Conservation (phyloP, 805 yeast genomes). For the Hemisphaericaspora nanyangensis region DNA sequence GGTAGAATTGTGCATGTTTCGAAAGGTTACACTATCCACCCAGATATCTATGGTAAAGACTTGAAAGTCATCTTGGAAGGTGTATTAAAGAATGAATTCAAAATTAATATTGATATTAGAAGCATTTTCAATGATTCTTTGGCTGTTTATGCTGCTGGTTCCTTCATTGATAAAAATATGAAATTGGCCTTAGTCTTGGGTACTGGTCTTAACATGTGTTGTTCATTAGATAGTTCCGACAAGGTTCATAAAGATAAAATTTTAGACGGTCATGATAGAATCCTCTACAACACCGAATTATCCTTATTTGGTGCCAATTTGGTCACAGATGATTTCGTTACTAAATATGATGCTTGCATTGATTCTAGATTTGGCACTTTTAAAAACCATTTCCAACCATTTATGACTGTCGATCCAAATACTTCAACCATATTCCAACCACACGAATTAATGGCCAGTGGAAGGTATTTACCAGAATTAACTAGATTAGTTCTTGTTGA, state of each 20-base stretch:
- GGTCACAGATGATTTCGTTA: slow-evolving; percentile 20
- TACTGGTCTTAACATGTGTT: slow-evolving; percentile 61
- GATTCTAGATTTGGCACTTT: slow-evolving; percentile 20
- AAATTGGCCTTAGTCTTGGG: slow-evolving; percentile 60
- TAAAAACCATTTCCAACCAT: slow-evolving; percentile 17
- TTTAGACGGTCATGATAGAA: slow-evolving; percentile 10
- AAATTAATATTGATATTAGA: slow-evolving; percentile 33
- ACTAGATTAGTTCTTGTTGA: slow-evolving; percentile 41
- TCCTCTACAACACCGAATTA: slow-evolving; percentile 48
- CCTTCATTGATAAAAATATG: slow-evolving; percentile 31
- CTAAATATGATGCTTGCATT: slow-evolving; percentile 37
- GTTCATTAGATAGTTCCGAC: slow-evolving; percentile 24
- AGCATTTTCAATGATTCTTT: slow-evolving; percentile 60
- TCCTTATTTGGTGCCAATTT: slow-evolving; percentile 50
- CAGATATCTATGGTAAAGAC: slow-evolving; percentile 39
- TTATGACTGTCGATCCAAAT: slow-evolving; percentile 22
- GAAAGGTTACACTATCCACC: slow-evolving; percentile 53
- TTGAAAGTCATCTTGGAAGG: slow-evolving; percentile 39
- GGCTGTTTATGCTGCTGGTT: slow-evolving; percentile 59
- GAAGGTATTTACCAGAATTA: slow-evolving; percentile 55
- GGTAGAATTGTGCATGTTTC: slow-evolving; percentile 51
- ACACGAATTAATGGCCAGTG: slow-evolving; percentile 50
- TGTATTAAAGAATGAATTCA: slow-evolving; percentile 19
- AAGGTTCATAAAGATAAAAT: slow-evolving; percentile 12
- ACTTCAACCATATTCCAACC: slow-evolving; percentile 47